Evolutionary conservation across 495 filamentous ascomycete species (phyloP).

Genomic region (Tetracladium setigerum): DNA sequence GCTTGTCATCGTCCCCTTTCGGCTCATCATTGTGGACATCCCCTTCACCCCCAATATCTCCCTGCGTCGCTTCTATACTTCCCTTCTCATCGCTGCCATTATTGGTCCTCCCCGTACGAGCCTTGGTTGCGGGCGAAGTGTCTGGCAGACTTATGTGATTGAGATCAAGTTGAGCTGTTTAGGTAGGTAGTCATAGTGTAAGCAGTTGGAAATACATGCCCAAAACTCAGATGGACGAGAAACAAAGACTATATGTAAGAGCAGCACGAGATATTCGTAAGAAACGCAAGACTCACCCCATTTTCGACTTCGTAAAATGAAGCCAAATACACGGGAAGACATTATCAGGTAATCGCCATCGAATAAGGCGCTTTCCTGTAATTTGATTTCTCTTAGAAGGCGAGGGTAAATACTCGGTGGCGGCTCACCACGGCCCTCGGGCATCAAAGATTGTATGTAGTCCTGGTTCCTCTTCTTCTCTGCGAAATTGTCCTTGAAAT

Average conservation of each 20-base stretch:
- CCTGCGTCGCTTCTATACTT: too few species aligned
- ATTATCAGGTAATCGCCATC: slow-evolving; percentile 34
- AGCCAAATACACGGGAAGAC: slow-evolving; percentile 34
- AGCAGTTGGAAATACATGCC: too few species aligned
- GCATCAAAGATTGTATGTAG: slow-evolving; percentile 22
- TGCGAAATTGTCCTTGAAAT: slow-evolving; percentile 24
- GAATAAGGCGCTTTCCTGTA: slow-evolving; percentile 7
- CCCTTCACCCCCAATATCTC: too few species aligned
- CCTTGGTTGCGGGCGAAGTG: neutral
- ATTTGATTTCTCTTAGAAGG: slow-evolving; percentile 6
- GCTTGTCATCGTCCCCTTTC: too few species aligned
- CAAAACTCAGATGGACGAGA: too few species aligned
- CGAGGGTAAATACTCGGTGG: slow-evolving; percentile 17
- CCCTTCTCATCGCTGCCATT: too few species aligned
- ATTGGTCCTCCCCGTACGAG: too few species aligned
- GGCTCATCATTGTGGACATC: too few species aligned
- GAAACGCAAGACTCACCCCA: too few species aligned
- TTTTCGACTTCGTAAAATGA: slow-evolving; percentile 32
- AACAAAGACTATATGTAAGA: too few species aligned
- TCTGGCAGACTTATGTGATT: slow-evolving; percentile 15
- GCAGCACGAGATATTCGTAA: neutral
- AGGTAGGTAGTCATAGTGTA: too few species aligned
- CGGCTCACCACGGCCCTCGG: slow-evolving; percentile 7
- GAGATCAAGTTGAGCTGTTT: slow-evolving; percentile 21
- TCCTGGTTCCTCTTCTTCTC: slow-evolving; percentile 25